phyloP scores from a whole-genome alignment of 805 yeast genomes.

The Suhomyces faveliae region DNA sequence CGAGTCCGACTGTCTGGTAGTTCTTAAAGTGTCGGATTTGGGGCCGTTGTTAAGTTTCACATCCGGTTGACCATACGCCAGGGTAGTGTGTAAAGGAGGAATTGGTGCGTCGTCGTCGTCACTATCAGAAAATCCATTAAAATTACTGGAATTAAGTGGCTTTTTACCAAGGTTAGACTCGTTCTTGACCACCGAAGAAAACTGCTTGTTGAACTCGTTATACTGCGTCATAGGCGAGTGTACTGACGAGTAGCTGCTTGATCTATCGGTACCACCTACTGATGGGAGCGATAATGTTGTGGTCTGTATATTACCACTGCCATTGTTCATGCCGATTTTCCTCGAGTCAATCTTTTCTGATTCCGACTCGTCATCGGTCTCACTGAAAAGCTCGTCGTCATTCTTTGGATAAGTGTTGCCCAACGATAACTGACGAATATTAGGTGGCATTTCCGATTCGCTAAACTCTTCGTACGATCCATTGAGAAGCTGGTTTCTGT shows the following conservation, averaged over 20 bases:
- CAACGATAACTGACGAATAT: constrained; percentile 28
- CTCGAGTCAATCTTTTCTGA: constrained; percentile 20
- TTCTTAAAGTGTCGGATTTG: constrained; percentile 17
- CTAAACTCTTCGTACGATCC: constrained; percentile 35
- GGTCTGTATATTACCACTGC: constrained; percentile 5
- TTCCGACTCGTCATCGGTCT: constrained; percentile 25
- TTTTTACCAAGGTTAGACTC: not conserved
- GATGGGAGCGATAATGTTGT: constrained; percentile 25
- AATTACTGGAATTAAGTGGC: constrained; percentile 5
- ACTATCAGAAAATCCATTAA: constrained; percentile 14
- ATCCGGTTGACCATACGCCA: not conserved
- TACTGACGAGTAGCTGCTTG: constrained; percentile 37
- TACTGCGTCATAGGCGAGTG: constrained; percentile 45
- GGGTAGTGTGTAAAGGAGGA: constrained; percentile 18
- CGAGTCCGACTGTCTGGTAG: constrained; percentile 10
- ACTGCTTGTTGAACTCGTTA: constrained; percentile 40
- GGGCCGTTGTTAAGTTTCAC: constrained; percentile 14
- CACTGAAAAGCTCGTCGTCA: constrained; percentile 39
- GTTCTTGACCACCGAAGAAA: constrained; percentile 22
- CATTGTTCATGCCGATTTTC: constrained; percentile 16
- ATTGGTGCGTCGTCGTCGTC: constrained; percentile 21
- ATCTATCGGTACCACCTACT: constrained; percentile 21
- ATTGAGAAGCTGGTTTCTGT: constrained; percentile 36
- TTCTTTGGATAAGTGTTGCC: constrained; percentile 33
- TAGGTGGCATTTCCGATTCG: constrained; percentile 35